Conservation (phyloP, 345 rosid genomes). For the Litchi chinensis region DNA sequence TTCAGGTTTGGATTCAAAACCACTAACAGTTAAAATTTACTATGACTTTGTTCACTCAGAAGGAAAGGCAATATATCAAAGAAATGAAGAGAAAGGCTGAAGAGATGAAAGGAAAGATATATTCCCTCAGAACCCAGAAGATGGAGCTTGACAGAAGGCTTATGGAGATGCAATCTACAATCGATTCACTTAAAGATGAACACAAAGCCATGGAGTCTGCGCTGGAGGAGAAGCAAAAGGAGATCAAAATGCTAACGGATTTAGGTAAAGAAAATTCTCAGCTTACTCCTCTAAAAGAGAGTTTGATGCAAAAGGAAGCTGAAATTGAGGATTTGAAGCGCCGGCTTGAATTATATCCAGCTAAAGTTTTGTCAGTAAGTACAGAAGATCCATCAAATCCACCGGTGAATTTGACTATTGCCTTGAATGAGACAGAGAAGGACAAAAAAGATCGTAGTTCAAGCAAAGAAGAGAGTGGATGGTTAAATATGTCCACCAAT, state of each 20-base stretch:
- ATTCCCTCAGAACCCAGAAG: conserved; percentile 42
- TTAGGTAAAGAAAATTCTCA: conserved; percentile 25
- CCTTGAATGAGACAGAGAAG: conserved; percentile 3
- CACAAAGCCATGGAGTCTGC: conserved; percentile 45
- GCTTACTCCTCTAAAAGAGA: conserved; percentile 36
- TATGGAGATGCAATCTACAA: conserved; percentile 55
- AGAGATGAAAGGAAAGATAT: conserved; percentile 49
- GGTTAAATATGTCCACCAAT: conserved; percentile 3
- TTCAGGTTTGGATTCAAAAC: too few species aligned
- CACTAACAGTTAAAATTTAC: too few species aligned
- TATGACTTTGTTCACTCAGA: conserved; percentile 29
- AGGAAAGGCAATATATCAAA: conserved; percentile 45
- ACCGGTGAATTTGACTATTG: conserved; percentile 18
- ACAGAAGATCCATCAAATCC: conserved; percentile 32
- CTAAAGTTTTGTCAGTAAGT: conserved; percentile 34
- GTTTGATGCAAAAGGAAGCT: conserved; percentile 52
- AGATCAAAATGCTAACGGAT: conserved; percentile 37
- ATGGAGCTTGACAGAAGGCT: conserved; percentile 52
- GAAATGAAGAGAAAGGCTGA: conserved; percentile 47
- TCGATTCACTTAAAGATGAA: conserved; percentile 61
- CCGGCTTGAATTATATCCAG: conserved; percentile 25
- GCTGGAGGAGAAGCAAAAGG: conserved; percentile 46
- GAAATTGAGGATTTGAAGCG: conserved; percentile 50
- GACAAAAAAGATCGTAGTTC: conserved; percentile 14
- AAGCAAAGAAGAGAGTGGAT: neutral